phyloP scores from a whole-genome alignment of 2,329 filamentous ascomycete species.

The Colletotrichum graminicola region DNA sequence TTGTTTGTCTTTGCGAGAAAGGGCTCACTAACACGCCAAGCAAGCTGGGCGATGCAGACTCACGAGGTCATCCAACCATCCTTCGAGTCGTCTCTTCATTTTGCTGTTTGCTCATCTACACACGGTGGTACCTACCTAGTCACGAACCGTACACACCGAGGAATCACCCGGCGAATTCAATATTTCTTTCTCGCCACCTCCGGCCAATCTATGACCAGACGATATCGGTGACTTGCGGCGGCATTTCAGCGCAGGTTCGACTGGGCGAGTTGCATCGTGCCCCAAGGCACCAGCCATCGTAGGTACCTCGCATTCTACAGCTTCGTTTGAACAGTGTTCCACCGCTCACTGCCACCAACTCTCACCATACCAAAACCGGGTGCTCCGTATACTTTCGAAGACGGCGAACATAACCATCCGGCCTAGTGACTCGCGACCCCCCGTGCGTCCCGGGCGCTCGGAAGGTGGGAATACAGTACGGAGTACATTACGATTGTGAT shows the following conservation, averaged over 20 bases:
- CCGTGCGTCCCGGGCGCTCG: constrained; percentile 8
- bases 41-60: constrained; percentile 14
- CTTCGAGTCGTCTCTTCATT: not conserved
- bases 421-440: constrained; percentile 6
- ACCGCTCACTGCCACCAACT: not conserved
- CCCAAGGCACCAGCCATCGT: not conserved
- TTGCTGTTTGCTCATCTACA: not conserved
- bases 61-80: constrained; percentile 9
- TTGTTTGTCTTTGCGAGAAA: not conserved
- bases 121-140: not conserved
- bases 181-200: not conserved
- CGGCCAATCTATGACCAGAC: not conserved
- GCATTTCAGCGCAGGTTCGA: constrained; percentile 10
- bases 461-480: not conserved
- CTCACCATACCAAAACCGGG: not conserved
- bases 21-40: constrained; percentile 9
- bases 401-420: constrained; percentile 21
- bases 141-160: not conserved
- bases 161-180: not conserved
- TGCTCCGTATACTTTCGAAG: not conserved
- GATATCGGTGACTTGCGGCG: not conserved
- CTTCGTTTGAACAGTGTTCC: not conserved
- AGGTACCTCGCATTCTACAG: not conserved
- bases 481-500: not conserved
- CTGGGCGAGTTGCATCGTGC: not conserved